phyloP scores from a whole-genome alignment of 2,329 filamentous ascomycete species.

The Colletotrichum sp. region DNA sequence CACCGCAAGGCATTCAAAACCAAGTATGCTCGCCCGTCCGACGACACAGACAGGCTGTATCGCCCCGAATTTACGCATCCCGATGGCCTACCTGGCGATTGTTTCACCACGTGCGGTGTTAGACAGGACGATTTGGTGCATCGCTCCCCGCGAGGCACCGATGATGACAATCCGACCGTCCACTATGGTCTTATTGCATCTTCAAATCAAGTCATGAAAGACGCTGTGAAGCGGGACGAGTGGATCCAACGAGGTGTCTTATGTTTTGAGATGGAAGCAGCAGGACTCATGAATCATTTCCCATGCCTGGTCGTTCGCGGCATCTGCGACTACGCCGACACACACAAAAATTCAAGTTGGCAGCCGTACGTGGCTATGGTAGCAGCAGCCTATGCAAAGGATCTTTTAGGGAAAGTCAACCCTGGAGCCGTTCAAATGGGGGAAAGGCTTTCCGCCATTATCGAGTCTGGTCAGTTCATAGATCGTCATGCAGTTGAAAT shows the following conservation, averaged over 20 bases:
- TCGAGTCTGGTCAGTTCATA: too few species aligned
- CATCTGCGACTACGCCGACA: slow-evolving; percentile 46
- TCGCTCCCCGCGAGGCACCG: not conserved
- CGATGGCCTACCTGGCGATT: rapidly evolving
- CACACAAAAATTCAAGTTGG: slow-evolving; percentile 43
- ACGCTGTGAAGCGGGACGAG: slow-evolving; percentile 32
- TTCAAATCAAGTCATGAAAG: slow-evolving; percentile 40
- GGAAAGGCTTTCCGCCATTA: too few species aligned
- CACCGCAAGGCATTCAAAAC: not conserved
- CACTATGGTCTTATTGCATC: slow-evolving; percentile 34
- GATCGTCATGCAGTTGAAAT: too few species aligned
- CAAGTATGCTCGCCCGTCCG: rapidly evolving
- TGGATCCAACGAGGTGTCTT: rapidly evolving
- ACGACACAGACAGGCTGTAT: rapidly evolving
- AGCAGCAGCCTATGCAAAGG: slow-evolving; percentile 33
- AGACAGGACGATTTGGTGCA: not conserved
- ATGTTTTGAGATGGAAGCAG: slow-evolving; percentile 36
- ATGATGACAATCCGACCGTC: not conserved
- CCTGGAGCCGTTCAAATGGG: too few species aligned
- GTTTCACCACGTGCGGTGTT: not conserved
- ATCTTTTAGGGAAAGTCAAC: rapidly evolving
- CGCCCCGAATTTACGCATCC: rapidly evolving
- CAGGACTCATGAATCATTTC: slow-evolving; percentile 29
- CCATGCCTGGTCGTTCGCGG: slow-evolving; percentile 42
- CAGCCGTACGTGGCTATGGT: slow-evolving; percentile 37